Base-by-base conservation (phyloP, 2,329 filamentous ascomycete genomes). In the Ambrosiella xylebori region DNA sequence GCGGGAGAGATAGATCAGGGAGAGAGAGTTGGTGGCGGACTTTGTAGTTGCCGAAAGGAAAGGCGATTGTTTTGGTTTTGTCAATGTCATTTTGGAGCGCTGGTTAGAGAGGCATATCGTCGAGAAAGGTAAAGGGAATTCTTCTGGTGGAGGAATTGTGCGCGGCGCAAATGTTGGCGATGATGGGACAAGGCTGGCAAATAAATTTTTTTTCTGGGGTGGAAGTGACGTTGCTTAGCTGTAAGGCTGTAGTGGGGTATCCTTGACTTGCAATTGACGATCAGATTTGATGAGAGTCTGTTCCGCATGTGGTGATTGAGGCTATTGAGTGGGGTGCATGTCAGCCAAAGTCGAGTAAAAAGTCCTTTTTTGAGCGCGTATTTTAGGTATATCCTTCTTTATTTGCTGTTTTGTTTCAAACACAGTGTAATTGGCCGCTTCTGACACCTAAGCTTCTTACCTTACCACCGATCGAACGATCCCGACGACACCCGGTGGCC, bases 1-100 rank as follows among this genome's bases (percentile, higher is more conserved):
- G 71, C 90, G 85, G 61, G 88, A 91, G 56, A 98, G 79, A 67
- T 95, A 87, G 59, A 96, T 76, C 61, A 97, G 85, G 35, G 89
- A 86, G 50, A 97, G 79, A 2, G 77, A 77, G 64, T 85, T 77
- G 19, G 80, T 72, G 9, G 76, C 73, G 3, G 90, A 82, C 17
- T 72, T 70, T 2, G 74, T 66, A 13, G 83, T 81, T 0, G 86
- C 82, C 57, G 85, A 79, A 44, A 97, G 77, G 64, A 98, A 97
- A 0, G 89, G 85, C 8, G 90, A 95, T n/a, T 53, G 57, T 17
- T 58, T 56, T 7, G 17, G 45, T 19, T 56, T 55, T 47, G 49
- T 47, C 36, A 56, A 37, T 7, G 59, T 49, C 56, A 58, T 57
- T n/a, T 40, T 41, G n/a, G 52, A 39, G 35, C 27, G 27, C 37